Conservation (phyloP, 1,139 yeast genomes). For the Candida buenavistaensis region DNA sequence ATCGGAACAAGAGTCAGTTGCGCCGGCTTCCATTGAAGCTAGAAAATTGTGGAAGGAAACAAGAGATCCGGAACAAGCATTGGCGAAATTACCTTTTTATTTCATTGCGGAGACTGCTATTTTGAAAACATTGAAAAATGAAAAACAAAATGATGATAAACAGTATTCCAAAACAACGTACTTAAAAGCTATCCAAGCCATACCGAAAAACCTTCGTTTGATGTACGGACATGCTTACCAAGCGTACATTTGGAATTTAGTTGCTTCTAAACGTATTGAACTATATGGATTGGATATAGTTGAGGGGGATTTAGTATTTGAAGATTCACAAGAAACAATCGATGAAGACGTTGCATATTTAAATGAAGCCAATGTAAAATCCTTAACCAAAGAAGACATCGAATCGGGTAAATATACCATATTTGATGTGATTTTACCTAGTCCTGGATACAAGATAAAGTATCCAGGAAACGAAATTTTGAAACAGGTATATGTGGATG, state of each 20-base stretch:
- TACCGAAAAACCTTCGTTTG: slow-evolving; percentile 87
- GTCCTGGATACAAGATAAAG: slow-evolving; percentile 88
- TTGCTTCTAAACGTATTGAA: slow-evolving; percentile 75
- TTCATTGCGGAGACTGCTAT: slow-evolving; percentile 84
- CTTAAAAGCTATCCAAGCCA: slow-evolving; percentile 81
- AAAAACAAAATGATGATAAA: slow-evolving; percentile 45
- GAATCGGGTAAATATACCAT: slow-evolving; percentile 60
- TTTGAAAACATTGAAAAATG: slow-evolving; percentile 54
- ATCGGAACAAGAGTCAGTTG: slow-evolving; percentile 80
- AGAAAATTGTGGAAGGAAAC: slow-evolving; percentile 81
- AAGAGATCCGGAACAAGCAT: slow-evolving; percentile 61
- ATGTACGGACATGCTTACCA: slow-evolving; percentile 99
- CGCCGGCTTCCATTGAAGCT: slow-evolving; percentile 81
- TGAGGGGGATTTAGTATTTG: slow-evolving; percentile 79
- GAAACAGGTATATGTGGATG: slow-evolving; percentile 61
- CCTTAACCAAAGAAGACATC: slow-evolving; percentile 73
- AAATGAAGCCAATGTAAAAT: slow-evolving; percentile 60
- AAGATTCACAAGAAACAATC: slow-evolving; percentile 51
- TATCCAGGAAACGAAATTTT: slow-evolving; percentile 74
- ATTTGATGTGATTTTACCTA: slow-evolving; percentile 84
- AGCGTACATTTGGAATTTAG: slow-evolving; percentile 90
- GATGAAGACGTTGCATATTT: slow-evolving; percentile 64
- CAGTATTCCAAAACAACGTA: slow-evolving; percentile 53
- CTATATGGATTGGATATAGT: slow-evolving; percentile 69
- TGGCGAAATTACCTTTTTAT: slow-evolving; percentile 77